phyloP scores from a whole-genome alignment of 2,329 filamentous ascomycete genomes.

The Colletotrichum abscissum region DNA sequence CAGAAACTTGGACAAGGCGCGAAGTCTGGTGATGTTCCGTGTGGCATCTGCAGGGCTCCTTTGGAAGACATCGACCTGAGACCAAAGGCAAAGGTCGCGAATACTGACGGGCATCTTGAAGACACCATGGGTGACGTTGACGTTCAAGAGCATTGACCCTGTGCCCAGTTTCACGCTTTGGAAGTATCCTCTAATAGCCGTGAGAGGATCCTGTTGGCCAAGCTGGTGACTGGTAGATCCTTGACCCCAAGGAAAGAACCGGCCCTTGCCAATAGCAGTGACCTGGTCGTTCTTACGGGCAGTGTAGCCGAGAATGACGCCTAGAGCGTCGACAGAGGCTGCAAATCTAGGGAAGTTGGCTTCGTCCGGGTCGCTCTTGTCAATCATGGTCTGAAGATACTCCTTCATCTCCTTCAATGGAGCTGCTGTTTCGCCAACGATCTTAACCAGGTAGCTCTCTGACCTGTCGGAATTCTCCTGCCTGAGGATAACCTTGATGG shows the following conservation, averaged over 20 bases:
- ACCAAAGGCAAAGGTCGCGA: slow-evolving; percentile 35
- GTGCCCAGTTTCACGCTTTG: slow-evolving; percentile 66
- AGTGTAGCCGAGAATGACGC: slow-evolving; percentile 60
- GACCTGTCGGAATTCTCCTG: slow-evolving; percentile 43
- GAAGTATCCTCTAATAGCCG: slow-evolving; percentile 64
- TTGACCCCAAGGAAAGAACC: slow-evolving; percentile 59
- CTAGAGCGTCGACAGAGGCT: slow-evolving; percentile 62
- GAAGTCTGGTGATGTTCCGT: slow-evolving; percentile 35
- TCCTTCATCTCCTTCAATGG: slow-evolving; percentile 53
- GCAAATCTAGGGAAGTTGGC: slow-evolving; percentile 59
- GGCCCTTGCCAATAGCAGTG: slow-evolving; percentile 56
- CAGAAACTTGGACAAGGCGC: slow-evolving; percentile 49
- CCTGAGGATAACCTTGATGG: slow-evolving; percentile 48
- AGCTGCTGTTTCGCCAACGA: slow-evolving; percentile 53
- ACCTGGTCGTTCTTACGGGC: slow-evolving; percentile 50
- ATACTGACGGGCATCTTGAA: slow-evolving; percentile 57
- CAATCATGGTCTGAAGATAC: slow-evolving; percentile 57
- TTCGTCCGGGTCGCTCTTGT: slow-evolving; percentile 47
- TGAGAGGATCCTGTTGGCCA: slow-evolving; percentile 44
- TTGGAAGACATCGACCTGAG: slow-evolving; percentile 26
- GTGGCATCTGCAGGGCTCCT: background rate
- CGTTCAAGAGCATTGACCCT: slow-evolving; percentile 64
- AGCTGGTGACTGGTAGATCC: slow-evolving; percentile 42
- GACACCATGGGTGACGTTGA: slow-evolving; percentile 65
- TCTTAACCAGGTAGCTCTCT: slow-evolving; percentile 53